These are phyloP conservation scores for Rhizoclosmatium sp. DNA, from an alignment of 192 early-diverging fungal genomes.

Conservation along the genomic window DNA sequence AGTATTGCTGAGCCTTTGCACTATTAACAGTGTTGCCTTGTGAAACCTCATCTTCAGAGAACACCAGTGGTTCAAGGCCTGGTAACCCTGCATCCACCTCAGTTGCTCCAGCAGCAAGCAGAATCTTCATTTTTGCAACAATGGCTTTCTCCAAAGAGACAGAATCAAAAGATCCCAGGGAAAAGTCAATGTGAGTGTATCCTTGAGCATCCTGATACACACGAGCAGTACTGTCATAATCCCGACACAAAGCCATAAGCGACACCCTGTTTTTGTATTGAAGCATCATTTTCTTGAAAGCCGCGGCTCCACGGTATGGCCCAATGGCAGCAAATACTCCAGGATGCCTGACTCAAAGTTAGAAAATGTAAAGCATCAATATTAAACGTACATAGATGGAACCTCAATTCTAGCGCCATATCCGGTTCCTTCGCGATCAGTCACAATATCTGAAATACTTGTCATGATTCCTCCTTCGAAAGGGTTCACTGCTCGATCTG, in stretches of 20 bases:
- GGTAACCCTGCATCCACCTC: slow-evolving; percentile 59
- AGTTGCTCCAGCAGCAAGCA: slow-evolving; percentile 71
- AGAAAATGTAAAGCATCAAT: too few species aligned
- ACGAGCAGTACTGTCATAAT: slow-evolving; percentile 60
- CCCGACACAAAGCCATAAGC: slow-evolving; percentile 66
- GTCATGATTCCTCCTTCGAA: slow-evolving; percentile 68
- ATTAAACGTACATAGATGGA: background rate
- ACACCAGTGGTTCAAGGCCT: slow-evolving; percentile 31
- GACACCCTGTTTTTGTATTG: slow-evolving; percentile 54
- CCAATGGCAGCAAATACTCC: slow-evolving; percentile 47
- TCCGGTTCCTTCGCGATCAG: slow-evolving; percentile 66
- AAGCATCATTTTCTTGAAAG: slow-evolving; percentile 64
- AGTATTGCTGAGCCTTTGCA: slow-evolving; percentile 35
- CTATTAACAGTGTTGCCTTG: slow-evolving; percentile 6
- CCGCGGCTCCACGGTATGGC: slow-evolving; percentile 58
- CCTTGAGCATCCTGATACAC: slow-evolving; percentile 56
- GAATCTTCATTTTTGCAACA: slow-evolving; percentile 50
- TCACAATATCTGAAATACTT: slow-evolving; percentile 61
- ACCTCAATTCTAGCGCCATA: slow-evolving; percentile 75
- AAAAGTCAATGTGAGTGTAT: slow-evolving; percentile 58
- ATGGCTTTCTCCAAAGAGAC: slow-evolving; percentile 55
- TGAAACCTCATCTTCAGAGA: slow-evolving; percentile 24
- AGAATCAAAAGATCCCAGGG: slow-evolving; percentile 60
- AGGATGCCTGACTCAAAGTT: slow-evolving; percentile 52
- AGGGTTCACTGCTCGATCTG: slow-evolving; percentile 52